Percentiles rank a stretch among this genome's conserved stretches.
Conservation (phyloP, 2,329 filamentous ascomycete genomes). For the Xylariales sp. region DNA sequence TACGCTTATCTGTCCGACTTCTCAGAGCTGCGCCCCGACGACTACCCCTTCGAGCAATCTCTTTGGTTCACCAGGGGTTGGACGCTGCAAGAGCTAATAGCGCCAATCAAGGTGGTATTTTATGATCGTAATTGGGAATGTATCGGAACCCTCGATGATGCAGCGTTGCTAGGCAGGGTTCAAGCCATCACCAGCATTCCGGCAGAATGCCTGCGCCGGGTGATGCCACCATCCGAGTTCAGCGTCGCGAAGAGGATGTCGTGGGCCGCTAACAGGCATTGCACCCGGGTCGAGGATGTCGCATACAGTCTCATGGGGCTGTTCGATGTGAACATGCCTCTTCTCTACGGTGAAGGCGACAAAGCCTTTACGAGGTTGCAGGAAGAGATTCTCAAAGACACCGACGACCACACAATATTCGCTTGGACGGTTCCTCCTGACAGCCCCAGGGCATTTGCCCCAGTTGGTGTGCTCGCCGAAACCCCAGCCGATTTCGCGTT, state of each 20-base stretch:
- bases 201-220: not conserved
- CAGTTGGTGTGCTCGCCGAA: conserved; percentile 2
- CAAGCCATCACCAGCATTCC: not conserved
- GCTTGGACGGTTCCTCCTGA: conserved; percentile 3
- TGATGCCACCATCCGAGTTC: not conserved
- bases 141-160: not conserved
- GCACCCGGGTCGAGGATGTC: not conserved
- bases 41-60: conserved; percentile 9
- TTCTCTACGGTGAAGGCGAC: not conserved
- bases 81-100: conserved; percentile 21
- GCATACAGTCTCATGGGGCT: not conserved
- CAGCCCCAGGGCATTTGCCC: not conserved
- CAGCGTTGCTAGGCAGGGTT: not conserved
- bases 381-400: conserved; percentile 2
- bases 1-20: conserved; percentile 29
- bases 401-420: not conserved
- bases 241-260: not conserved
- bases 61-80: conserved; percentile 21
- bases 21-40: not conserved
- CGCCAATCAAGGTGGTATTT: conserved; percentile 17
- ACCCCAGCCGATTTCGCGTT: conserved; percentile 3
- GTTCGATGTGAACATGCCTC: not conserved
- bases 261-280: not conserved
- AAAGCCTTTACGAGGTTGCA: conserved; percentile 1
- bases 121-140: conserved; percentile 4